Conservation (phyloP, 2,329 filamentous ascomycete genomes). For the Mollisia scopiformis region DNA sequence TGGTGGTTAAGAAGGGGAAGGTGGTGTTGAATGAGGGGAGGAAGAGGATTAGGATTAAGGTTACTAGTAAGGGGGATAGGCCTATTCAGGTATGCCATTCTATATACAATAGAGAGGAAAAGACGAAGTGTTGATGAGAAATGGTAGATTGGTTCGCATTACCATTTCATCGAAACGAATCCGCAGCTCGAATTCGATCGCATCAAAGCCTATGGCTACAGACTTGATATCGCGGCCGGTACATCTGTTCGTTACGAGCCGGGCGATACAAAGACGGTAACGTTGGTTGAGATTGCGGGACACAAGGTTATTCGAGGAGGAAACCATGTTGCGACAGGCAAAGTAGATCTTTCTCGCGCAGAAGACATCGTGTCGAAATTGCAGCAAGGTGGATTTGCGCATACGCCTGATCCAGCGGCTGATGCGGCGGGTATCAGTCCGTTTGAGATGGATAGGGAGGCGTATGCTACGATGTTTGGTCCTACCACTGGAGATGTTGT, state of each 20-base stretch:
- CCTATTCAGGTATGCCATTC: constrained; percentile 73
- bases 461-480: constrained; percentile 89
- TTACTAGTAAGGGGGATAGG: constrained; percentile 85
- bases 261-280: constrained; percentile 88
- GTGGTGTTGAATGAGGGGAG: constrained; percentile 76
- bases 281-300: constrained; percentile 85
- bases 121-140: constrained; percentile 5
- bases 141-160: constrained; percentile 78
- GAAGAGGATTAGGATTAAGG: constrained; percentile 71
- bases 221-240: constrained; percentile 87
- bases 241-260: constrained; percentile 94
- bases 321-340: constrained; percentile 76
- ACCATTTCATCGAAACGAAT: constrained; percentile 96
- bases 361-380: constrained; percentile 70
- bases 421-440: constrained; percentile 58
- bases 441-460: constrained; percentile 73
- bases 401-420: constrained; percentile 66
- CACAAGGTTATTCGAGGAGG: constrained; percentile 80
- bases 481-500: constrained; percentile 89
- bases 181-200: constrained; percentile 89
- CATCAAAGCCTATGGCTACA: constrained; percentile 77
- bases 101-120: not conserved
- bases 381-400: constrained; percentile 75
- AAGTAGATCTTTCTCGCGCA: constrained; percentile 64
- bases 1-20: constrained; percentile 67